phyloP scores from a whole-genome alignment of 805 yeast genomes.

The Candida sphagnicola region DNA sequence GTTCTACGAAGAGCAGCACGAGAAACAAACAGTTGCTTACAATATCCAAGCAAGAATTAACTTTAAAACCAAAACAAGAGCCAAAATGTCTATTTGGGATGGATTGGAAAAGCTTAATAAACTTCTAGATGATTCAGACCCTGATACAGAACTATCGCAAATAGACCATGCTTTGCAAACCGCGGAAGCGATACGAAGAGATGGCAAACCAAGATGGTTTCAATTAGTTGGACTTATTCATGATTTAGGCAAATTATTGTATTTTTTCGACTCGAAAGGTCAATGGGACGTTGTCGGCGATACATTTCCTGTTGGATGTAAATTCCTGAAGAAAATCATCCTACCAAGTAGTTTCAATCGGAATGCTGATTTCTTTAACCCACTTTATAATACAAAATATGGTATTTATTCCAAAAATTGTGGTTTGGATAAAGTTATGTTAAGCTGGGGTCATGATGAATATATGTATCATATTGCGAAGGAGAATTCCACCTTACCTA shows the following conservation, averaged over 20 bases:
- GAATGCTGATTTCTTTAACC: constrained; percentile 61
- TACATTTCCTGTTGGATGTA: constrained; percentile 73
- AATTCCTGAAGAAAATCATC: constrained; percentile 55
- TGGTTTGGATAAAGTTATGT: constrained; percentile 66
- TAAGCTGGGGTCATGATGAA: constrained; percentile 80
- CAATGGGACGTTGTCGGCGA: constrained; percentile 84
- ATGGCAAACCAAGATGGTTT: constrained; percentile 71
- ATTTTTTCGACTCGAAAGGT: constrained; percentile 68
- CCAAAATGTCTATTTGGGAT: constrained; percentile 69
- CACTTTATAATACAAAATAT: constrained; percentile 59
- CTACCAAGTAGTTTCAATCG: constrained; percentile 55
- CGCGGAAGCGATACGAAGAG: constrained; percentile 68
- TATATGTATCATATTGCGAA: constrained; percentile 73
- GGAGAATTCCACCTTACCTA: constrained; percentile 57
- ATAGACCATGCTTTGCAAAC: constrained; percentile 75
- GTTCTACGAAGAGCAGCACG: constrained; percentile 67
- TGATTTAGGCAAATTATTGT: constrained; percentile 65
- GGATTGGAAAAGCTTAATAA: constrained; percentile 60
- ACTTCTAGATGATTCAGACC: constrained; percentile 67
- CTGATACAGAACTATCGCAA: constrained; percentile 71
- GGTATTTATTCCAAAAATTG: constrained; percentile 64
- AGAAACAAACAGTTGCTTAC: constrained; percentile 66
- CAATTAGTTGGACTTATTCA: constrained; percentile 70
- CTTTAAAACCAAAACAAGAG: constrained; percentile 64
- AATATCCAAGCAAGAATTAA: constrained; percentile 68